These are phyloP conservation scores for Cicer cuneatum DNA, from an alignment of 306 rosid genomes.

Conservation along the genomic window DNA sequence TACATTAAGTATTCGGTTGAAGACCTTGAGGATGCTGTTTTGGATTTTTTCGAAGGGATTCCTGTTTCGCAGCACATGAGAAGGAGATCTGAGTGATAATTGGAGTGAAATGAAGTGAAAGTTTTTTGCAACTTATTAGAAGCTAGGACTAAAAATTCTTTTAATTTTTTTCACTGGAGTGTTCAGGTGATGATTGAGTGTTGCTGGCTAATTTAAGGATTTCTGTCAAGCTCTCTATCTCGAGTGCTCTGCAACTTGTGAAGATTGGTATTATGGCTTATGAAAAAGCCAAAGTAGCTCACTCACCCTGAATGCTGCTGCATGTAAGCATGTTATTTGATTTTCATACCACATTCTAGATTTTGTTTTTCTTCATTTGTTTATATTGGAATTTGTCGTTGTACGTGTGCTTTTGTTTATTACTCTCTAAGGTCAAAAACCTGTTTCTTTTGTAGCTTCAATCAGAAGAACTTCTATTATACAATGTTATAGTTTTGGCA, in stretches of 20 bases:
- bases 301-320: constrained; percentile 71
- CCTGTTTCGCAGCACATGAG: constrained; percentile 79
- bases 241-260: constrained; percentile 31
- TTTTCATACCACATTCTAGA: constrained; percentile 66
- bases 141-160: constrained; percentile 80
- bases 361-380: constrained; percentile 70
- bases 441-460: constrained; percentile 58
- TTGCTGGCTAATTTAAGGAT: constrained; percentile 51
- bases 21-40: constrained; percentile 82
- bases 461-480: constrained; percentile 53
- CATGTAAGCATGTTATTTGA: constrained; percentile 87
- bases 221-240: constrained; percentile 51
- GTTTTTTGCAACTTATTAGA: constrained; percentile 66
- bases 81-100: constrained; percentile 77
- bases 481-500: constrained; percentile 56
- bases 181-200: constrained; percentile 55
- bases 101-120: constrained; percentile 20
- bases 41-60: constrained; percentile 92
- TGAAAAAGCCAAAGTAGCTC: constrained; percentile 52
- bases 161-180: constrained; percentile 81
- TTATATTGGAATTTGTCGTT: constrained; percentile 75
- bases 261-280: constrained; percentile 53
- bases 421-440: constrained; percentile 50
- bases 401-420: constrained; percentile 57
- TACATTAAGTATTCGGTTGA: constrained; percentile 93